These are phyloP conservation scores for Exutisphaerella laricina DNA, from an alignment of 2,329 filamentous ascomycete species.

Conservation along the genomic window DNA sequence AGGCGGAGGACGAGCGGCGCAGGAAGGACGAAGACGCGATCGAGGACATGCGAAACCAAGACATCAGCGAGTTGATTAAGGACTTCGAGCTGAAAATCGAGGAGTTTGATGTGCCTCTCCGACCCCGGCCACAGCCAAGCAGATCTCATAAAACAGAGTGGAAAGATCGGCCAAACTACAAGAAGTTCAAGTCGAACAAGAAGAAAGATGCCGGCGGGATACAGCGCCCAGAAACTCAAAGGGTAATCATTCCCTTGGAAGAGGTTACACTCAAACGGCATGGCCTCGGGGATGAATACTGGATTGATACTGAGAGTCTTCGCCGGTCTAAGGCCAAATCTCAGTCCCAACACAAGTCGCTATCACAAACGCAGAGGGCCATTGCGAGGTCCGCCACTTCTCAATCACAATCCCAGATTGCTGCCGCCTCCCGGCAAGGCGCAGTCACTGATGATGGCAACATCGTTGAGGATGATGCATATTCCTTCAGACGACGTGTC, in stretches of 20 bases:
- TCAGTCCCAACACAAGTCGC: slow-evolving; percentile 19
- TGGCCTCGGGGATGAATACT: slow-evolving; percentile 71
- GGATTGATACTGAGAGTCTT: slow-evolving; percentile 49
- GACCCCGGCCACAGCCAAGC: slow-evolving; percentile 10
- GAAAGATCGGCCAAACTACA: slow-evolving; percentile 96
- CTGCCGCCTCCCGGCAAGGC: slow-evolving; percentile 1
- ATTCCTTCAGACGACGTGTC: slow-evolving; percentile 29
- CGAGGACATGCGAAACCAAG: slow-evolving; percentile 66
- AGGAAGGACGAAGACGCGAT: slow-evolving; percentile 66
- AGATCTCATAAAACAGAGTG: slow-evolving; percentile 58
- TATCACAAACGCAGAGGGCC: not conserved
- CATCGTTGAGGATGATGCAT: slow-evolving; percentile 21
- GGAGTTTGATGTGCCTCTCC: slow-evolving; percentile 59
- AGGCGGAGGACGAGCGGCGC: slow-evolving; percentile 48
- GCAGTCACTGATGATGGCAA: slow-evolving; percentile 13
- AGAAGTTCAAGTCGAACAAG: slow-evolving; percentile 62
- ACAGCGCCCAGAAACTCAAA: slow-evolving; percentile 40
- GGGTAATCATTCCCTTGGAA: slow-evolving; percentile 64
- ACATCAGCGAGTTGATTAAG: slow-evolving; percentile 59
- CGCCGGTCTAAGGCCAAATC: slow-evolving; percentile 16
- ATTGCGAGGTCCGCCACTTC: slow-evolving; percentile 7
- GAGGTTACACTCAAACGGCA: slow-evolving; percentile 66
- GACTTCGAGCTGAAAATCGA: slow-evolving; percentile 40
- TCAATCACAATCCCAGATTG: slow-evolving; percentile 2
- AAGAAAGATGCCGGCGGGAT: slow-evolving; percentile 36